phyloP scores from a whole-genome alignment of 768 basidiomycete species.

The Gelatoporia subvermispora region DNA sequence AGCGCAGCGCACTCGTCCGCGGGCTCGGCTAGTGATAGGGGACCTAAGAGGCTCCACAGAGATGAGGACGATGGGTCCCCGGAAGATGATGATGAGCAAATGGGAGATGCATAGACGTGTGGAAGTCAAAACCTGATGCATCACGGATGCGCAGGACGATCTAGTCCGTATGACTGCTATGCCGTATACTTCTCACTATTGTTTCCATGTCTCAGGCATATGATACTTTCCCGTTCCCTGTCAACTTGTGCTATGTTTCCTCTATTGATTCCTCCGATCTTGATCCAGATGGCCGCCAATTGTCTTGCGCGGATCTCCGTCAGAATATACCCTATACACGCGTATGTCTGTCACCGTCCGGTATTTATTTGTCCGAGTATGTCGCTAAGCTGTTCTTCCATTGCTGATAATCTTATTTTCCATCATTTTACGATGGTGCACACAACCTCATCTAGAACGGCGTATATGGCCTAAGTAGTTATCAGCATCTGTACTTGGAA shows the following conservation, averaged over 20 bases:
- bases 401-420: not conserved
- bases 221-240: too few relatives aligned
- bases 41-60: slow-evolving; percentile 14
- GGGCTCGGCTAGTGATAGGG: slow-evolving; percentile 10
- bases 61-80: slow-evolving; percentile 14
- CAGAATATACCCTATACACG: not conserved
- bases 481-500: too few relatives aligned
- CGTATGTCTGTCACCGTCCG: not conserved
- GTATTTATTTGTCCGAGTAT: not conserved
- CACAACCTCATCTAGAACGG: not conserved
- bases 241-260: too few relatives aligned
- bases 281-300: too few relatives aligned
- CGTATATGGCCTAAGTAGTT: too few relatives aligned
- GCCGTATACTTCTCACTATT: too few relatives aligned
- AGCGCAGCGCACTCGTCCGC: slow-evolving; percentile 8
- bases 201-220: too few relatives aligned
- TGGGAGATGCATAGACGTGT: slow-evolving; percentile 15
- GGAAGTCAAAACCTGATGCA: slow-evolving; percentile 6
- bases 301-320: not conserved
- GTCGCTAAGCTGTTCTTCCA: not conserved
- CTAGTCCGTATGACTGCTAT: not conserved
- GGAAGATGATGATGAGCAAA: slow-evolving; percentile 8
- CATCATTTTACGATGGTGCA: not conserved
- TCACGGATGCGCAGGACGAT: slow-evolving; percentile 11
- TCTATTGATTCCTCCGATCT: too few relatives aligned